Evolutionary conservation across 768 basidiomycete species (phyloP).

Genomic region (Artomyces pyxidatus): DNA sequence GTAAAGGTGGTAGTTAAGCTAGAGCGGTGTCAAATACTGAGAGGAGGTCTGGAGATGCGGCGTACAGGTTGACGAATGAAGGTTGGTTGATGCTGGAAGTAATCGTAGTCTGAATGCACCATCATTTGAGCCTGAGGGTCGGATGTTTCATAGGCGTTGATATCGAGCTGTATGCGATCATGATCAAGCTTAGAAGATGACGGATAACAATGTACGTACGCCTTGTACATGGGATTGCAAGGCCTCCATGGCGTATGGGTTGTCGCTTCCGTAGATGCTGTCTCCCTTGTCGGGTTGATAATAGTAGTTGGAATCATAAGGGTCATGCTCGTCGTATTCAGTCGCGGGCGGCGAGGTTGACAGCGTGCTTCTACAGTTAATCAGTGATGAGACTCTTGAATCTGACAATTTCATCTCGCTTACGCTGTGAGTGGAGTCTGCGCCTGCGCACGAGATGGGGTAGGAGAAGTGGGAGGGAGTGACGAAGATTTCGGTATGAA

Average conservation of each 20-base stretch:
- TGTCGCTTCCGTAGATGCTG: background rate
- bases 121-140: slow-evolving; percentile 18
- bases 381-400: background rate
- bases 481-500: slow-evolving; percentile 64
- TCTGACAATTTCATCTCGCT: background rate
- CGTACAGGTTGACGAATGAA: slow-evolving; percentile 67
- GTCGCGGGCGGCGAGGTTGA: slow-evolving; percentile 14
- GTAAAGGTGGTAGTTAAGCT: slow-evolving; percentile 95
- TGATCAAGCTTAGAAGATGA: slow-evolving; percentile 16
- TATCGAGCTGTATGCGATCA: slow-evolving; percentile 14
- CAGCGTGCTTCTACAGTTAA: slow-evolving; percentile 7
- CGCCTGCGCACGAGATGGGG: slow-evolving; percentile 14
- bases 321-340: slow-evolving; percentile 23
- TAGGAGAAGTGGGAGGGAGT: slow-evolving; percentile 18
- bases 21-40: slow-evolving; percentile 2
- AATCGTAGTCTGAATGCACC: slow-evolving; percentile 34
- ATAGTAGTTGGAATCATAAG: slow-evolving; percentile 22
- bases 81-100: slow-evolving; percentile 31
- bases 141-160: slow-evolving; percentile 18
- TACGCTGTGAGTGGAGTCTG: slow-evolving; percentile 14
- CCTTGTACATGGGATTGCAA: slow-evolving; percentile 28
- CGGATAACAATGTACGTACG: slow-evolving; percentile 15
- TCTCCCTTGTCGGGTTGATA: slow-evolving; percentile 18
- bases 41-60: background rate
- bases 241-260: slow-evolving; percentile 19